A percentile compares a stretch with the other conserved stretches of the same genome.
These are phyloP conservation scores for Maudiozyma serrabonitensis DNA, from an alignment of 805 yeast species.

Conservation along the genomic window DNA sequence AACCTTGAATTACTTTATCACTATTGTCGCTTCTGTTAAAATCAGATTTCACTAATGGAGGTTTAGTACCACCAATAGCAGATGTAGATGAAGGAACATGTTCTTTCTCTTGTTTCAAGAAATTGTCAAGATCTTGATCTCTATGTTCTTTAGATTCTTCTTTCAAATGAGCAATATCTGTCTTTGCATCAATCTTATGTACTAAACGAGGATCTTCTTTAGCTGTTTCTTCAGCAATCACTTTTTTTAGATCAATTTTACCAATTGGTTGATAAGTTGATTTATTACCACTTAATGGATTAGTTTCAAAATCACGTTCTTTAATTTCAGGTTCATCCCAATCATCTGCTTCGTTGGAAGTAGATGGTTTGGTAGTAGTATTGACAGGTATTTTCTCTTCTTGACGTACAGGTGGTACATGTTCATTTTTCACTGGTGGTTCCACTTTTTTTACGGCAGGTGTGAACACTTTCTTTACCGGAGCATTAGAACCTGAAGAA, in stretches of 20 bases:
- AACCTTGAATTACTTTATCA: slow-evolving; percentile 46
- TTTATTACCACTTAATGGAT: slow-evolving; percentile 35
- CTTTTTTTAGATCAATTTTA: slow-evolving; percentile 41
- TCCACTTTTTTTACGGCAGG: slow-evolving; percentile 6
- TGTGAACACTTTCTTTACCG: slow-evolving; percentile 7
- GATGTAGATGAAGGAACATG: slow-evolving; percentile 6
- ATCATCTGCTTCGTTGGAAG: slow-evolving; percentile 25
- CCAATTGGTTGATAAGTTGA: slow-evolving; percentile 56
- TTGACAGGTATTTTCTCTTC: slow-evolving; percentile 4
- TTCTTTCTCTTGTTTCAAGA: slow-evolving; percentile 9
- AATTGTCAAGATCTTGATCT: slow-evolving; percentile 29
- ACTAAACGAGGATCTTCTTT: slow-evolving; percentile 36
- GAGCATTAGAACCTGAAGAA: slow-evolving; percentile 20
- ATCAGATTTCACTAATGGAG: slow-evolving; percentile 16
- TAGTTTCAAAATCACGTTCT: slow-evolving; percentile 40
- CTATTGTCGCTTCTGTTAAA: slow-evolving; percentile 5
- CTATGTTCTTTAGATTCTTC: slow-evolving; percentile 28
- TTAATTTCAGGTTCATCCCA: slow-evolving; percentile 39
- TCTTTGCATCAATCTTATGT: slow-evolving; percentile 17
- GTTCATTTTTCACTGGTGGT: slow-evolving; percentile 4
- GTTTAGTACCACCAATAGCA: slow-evolving; percentile 20
- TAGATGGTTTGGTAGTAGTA: neutral
- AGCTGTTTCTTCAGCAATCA: slow-evolving; percentile 35
- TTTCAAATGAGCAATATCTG: slow-evolving; percentile 30
- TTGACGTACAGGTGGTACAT: slow-evolving; percentile 12